Evolutionary conservation across 2,329 filamentous ascomycete genomes (phyloP), one percentile per base, ranked within the genome.

Genomic region (Herpotrichia juniperi): DNA sequence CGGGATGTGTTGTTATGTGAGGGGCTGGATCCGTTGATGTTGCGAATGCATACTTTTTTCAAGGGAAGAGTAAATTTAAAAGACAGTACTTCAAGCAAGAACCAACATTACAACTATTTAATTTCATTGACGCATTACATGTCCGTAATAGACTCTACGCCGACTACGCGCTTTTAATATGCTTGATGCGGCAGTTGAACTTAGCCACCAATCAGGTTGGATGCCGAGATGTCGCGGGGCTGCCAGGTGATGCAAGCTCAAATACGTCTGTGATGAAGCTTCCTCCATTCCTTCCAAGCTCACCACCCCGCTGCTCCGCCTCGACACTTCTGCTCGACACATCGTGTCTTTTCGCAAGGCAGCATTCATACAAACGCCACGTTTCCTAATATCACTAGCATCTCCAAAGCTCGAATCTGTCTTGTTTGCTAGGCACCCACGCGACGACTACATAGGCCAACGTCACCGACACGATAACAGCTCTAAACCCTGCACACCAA

Each of bases 361-460:
- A 39, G 35, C 31, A n/a, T 30, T 14, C 25, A 24, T 21, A 34
- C 37, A 42, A 42, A 25, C 35, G 58, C 51, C 53, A 57, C 50
- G 53, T 57, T 46, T 53, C n/a, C n/a, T n/a, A n/a, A n/a, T n/a
- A n/a, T n/a, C 52, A 45, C 19, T 51, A 51, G 11, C 16, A 1
- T 28, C 30, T 30, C 31, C 16, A 42, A 28, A 24, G 19, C 19
- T 24, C 3, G 37, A 40, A 61, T 39, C 48, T 61, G 46, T 54
- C 46, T 54, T 54, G 50, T 60, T 60, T 55, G 53, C 54, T 56
- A 67, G 64, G 63, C 64, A 65, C 39, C 63, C 50, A 55, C 48
- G 57, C 61, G 59, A 56, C 53, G 31, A 34, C 34, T 19, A 21
- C 21, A 19, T 37, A 17, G 3, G 31, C 31, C 5, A 5, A 60